Base-by-base conservation (phyloP, 2,329 filamentous ascomycete species). In the Aspergillus quadrilineatus region DNA sequence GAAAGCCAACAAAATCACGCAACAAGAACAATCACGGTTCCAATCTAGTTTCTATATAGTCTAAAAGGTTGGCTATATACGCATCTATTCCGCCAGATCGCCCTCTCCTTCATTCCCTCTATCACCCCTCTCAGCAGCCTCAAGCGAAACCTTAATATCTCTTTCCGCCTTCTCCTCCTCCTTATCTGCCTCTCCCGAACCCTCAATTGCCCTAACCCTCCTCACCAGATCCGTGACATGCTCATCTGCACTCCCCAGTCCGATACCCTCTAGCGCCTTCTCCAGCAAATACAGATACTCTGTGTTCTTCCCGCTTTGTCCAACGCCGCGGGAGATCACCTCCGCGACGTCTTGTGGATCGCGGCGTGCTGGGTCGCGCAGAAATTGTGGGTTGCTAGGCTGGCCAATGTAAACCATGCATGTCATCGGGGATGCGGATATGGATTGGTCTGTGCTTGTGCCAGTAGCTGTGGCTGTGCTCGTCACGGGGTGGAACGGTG, bases 381-480 rank as follows among this genome's bases (percentile, higher is more conserved):
- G 81, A 69, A 99, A 99, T 73, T 97, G 94, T 54, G 90, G 88
- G 69, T 99, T 99, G 45, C 88, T 85, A 0, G 94, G 94, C 2
- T 95, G 89, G 22, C 94, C 94, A 68, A 99, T 97, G 73, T 99
- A 99, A 1, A 96, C 90, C 60, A 97, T 83, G 57, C 84, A 86
- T 9, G 74, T 73, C 57, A 82, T 79, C 5, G 79, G 73, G 6
- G 54, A 53, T 3, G 57, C 12, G 1, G 53, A 32, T 3, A 59
- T 51, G 26, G 30, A 49, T 39, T 17, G 32, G 15, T 30, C 51
- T 53, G 45, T 37, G 37, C 17, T 30, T 28, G 56, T 49, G 29
- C 15, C 51, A 12, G 50, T 4, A 15, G 55, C 46, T 3, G 60
- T 28, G 12, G 55, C 48, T 4, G 60, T 30, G 9, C 49, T 56